Evolutionary conservation across 768 basidiomycete species (phyloP), one percentile per base, ranked within the genome.

Genomic region (Panellus pusillus): DNA sequence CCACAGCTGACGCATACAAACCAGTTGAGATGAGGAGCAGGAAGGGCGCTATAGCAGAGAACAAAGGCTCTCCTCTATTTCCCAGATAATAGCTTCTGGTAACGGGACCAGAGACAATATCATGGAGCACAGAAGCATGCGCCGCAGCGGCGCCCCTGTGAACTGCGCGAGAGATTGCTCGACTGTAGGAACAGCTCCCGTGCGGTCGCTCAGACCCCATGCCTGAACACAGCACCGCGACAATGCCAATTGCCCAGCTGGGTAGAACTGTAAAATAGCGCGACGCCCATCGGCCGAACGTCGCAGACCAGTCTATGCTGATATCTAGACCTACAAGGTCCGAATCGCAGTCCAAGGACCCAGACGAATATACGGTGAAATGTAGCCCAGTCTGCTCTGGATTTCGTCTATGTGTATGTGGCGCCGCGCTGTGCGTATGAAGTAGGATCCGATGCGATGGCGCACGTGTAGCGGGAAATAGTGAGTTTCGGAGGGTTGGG

Each of bases 191-290:
- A 82, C 70, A 9, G 61, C 63, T 35, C 57, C 62, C 29, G 57
- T 48, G 29, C 2, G 50, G 50, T 76, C 74, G 29, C 63, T 61
- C 38, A 58, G 51, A n/a, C 66, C 66, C 82, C 80, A 84, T 6
- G 76, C 78, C 31, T 76, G 68, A 80, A 85, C 18, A 89, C 0
- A 86, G 62, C 14, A 89, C 60, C 4, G 79, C 74, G 1, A 84
- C 80, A n/a, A 91, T 69, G 4, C 89, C 92, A 2, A 87, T 72
- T 2, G 84, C 76, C 88, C 94, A 97, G 24, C 80, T 79, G 3
- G 86, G 73, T 0, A 90, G 62, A 2, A 85, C 84, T 29, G 82
- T 86, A 43, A 87, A 79, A 70, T 92, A 98, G 19, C 96, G 77
- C 15, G 84, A 72, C 1, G 84, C 83, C 67, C 83, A 78, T 35